phyloP scores from a whole-genome alignment of 345 rosid genomes.

The Linum usitatissimum region DNA sequence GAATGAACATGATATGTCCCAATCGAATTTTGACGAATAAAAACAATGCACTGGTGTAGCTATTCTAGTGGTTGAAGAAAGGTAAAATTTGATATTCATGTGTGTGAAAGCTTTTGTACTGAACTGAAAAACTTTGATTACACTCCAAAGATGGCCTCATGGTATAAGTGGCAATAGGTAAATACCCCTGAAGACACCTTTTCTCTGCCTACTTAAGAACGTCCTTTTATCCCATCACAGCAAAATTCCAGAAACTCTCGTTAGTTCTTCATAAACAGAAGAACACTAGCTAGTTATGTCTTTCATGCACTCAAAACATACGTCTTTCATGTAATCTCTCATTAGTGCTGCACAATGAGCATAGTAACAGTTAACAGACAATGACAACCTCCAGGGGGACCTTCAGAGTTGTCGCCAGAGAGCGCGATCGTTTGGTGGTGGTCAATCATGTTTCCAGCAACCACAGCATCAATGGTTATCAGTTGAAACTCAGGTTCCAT shows the following conservation, averaged over 20 bases:
- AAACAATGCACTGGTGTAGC: no score
- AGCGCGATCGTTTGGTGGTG: constrained; percentile 35
- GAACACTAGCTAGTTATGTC: background rate
- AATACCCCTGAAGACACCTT: constrained; percentile 3
- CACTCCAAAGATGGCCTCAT: constrained; percentile 25
- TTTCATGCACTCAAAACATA: constrained; percentile 16
- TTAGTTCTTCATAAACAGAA: background rate
- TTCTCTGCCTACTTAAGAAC: constrained; percentile 17
- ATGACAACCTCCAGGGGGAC: constrained; percentile 20
- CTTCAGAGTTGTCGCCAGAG: constrained; percentile 36
- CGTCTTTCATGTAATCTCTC: constrained; percentile 19
- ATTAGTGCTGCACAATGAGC: constrained; percentile 36
- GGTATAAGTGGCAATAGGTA: constrained; percentile 23
- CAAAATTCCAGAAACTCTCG: background rate
- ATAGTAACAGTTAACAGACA: constrained; percentile 39
- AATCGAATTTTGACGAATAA: no score
- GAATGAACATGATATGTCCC: no score
- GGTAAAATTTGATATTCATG: background rate
- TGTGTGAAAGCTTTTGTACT: background rate
- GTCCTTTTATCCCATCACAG: background rate
- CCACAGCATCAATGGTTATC: constrained; percentile 41
- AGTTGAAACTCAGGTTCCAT: no score
- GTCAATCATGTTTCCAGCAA: constrained; percentile 39
- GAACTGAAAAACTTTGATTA: constrained; percentile 25
- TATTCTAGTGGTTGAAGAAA: constrained; percentile 1